Evolutionary conservation across 768 basidiomycete species (phyloP).

Genomic region (Mycena epipterygia): DNA sequence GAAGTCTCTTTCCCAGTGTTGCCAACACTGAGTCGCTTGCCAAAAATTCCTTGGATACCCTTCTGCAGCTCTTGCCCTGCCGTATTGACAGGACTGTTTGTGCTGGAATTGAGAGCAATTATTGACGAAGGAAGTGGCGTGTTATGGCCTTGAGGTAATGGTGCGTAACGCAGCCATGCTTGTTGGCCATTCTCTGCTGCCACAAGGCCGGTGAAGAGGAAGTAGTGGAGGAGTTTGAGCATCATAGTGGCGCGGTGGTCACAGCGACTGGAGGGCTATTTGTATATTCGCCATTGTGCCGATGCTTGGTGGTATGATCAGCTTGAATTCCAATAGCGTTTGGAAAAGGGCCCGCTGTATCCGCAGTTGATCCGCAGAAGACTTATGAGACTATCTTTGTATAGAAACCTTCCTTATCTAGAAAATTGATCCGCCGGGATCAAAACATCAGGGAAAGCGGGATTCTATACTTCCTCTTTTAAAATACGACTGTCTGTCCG

Average conservation of each 20-base stretch:
- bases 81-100: slow-evolving; percentile 34
- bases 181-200: slow-evolving; percentile 33
- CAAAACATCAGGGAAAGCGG: slow-evolving; percentile 15
- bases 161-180: slow-evolving; percentile 36
- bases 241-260: slow-evolving; percentile 24
- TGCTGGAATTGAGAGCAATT: slow-evolving; percentile 33
- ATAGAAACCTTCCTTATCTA: slow-evolving; percentile 10
- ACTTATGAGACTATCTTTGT: slow-evolving; percentile 17
- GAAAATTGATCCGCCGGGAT: slow-evolving; percentile 14
- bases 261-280: slow-evolving; percentile 7
- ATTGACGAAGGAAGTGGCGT: slow-evolving; percentile 29
- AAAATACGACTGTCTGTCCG: too few relatives aligned
- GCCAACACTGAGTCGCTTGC: slow-evolving; percentile 18
- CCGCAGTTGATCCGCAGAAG: slow-evolving; percentile 7
- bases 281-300: slow-evolving; percentile 18
- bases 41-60: slow-evolving; percentile 33
- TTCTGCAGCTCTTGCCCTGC: slow-evolving; percentile 36
- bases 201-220: slow-evolving; percentile 28
- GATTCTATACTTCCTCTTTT: not conserved
- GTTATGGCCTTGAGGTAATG: slow-evolving; percentile 22
- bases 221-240: slow-evolving; percentile 28
- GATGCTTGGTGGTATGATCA: slow-evolving; percentile 19
- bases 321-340: not conserved
- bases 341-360: slow-evolving; percentile 18
- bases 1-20: slow-evolving; percentile 25